Evolutionary conservation across 148 eudicot genomes (phyloP), one percentile per base, ranked within the genome.

Genomic region (Vaccinium myrtillus): DNA sequence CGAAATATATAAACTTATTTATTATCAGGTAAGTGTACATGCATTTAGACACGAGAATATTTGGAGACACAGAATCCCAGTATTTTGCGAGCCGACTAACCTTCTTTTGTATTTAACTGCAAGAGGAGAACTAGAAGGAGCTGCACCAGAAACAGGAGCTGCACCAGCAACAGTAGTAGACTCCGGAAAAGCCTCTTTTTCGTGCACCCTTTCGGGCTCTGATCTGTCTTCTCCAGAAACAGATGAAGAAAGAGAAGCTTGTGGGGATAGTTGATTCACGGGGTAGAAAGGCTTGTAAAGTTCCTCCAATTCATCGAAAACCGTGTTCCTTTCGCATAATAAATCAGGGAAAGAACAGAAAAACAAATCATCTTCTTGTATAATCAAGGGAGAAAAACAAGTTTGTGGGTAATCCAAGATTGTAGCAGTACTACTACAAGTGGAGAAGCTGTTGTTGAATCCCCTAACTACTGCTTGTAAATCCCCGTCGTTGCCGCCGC

Each of bases 381-480:
- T n/a, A 6, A 16, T 14, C 83, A n/a, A 74, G 58, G 55, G 80
- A 59, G n/a, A 67, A 32, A 84, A 46, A 51, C 73, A 53, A 50
- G 83, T 63, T 25, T 30, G 9, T 83, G 78, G 50, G 81, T 69
- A 32, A 67, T 51, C 67, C 78, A 32, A 59, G 86, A 49, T 30
- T 55, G 82, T 43, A 39, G 43, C 1, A 30, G 50, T 48, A 48
- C 50, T n/a, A 2, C 70, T 4, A 12, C 63, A 73, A 49, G 27
- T 14, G 51, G 69, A 10, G 58, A 58, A 76, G 43, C 23, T 48
- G 36, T 59, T 23, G 59, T 82, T 49, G 51, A 46, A 82, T 59
- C 88, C 91, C 81, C 90, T 83, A 12, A 93, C 92, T 8, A 93
- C 82, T 32, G 93, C 94, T 53, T 92, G 88, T 78, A 93, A 86